These are phyloP conservation scores for Spirogloea muscicola DNA, from an alignment of 139 green algal species.

Conservation along the genomic window DNA sequence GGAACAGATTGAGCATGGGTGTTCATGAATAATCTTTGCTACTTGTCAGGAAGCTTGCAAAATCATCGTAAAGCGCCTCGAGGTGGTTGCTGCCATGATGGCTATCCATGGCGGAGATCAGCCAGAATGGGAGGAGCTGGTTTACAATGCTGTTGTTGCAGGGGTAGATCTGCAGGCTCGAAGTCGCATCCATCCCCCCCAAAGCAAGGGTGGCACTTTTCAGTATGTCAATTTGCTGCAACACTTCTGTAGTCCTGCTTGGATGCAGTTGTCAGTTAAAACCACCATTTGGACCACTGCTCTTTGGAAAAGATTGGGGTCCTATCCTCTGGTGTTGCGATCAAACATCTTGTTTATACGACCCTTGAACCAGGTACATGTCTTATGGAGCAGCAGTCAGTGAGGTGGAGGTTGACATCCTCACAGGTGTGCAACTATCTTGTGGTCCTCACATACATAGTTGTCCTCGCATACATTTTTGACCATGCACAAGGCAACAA, in stretches of 20 bases:
- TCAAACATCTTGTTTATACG: too few relatives aligned
- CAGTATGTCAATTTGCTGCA: constrained; percentile 23
- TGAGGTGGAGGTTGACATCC: constrained; percentile 55
- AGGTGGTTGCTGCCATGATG: background rate
- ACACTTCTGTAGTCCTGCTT: too few relatives aligned
- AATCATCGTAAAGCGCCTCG: constrained; percentile 8
- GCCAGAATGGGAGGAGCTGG: constrained; percentile 56
- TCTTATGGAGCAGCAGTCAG: constrained; percentile 50
- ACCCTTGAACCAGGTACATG: constrained; percentile 58
- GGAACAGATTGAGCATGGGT: too few relatives aligned
- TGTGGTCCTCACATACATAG: background rate
- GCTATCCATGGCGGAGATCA: constrained; percentile 30
- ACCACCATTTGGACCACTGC: too few relatives aligned
- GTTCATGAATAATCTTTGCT: too few relatives aligned
- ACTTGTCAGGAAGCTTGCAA: constrained; percentile 10
- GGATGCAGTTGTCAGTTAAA: too few relatives aligned
- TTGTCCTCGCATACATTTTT: background rate
- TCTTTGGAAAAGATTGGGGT: too few relatives aligned
- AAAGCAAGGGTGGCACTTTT: constrained; percentile 5
- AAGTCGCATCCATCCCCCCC: background rate
- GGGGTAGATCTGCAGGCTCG: constrained; percentile 5
- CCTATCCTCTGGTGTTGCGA: too few relatives aligned
- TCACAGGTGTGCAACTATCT: constrained; percentile 44
- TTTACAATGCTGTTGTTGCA: constrained; percentile 24
- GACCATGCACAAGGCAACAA: too few relatives aligned